These are phyloP conservation scores for Peziza echinospora DNA, from an alignment of 495 filamentous ascomycete genomes.

Conservation along the genomic window DNA sequence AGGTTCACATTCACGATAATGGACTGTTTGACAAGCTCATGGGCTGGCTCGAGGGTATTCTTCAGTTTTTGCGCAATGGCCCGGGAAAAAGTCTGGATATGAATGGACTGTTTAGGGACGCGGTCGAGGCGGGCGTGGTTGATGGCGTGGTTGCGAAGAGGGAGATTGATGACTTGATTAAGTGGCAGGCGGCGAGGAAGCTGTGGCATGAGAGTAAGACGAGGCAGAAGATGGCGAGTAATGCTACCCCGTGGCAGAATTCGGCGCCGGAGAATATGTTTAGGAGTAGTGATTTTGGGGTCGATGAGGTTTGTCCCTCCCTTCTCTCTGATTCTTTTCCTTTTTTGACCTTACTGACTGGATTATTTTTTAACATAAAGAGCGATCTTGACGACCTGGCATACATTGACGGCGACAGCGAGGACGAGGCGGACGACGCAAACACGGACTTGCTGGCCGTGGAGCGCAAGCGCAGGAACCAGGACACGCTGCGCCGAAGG, in stretches of 20 bases:
- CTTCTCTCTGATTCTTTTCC: too few species aligned
- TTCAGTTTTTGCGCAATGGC: conserved; percentile 75
- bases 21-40: conserved; percentile 88
- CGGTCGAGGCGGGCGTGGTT: conserved; percentile 40
- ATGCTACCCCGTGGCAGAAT: conserved; percentile 24
- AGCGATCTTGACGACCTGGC: conserved; percentile 61
- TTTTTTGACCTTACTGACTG: neutral
- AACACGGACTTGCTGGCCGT: conserved; percentile 66
- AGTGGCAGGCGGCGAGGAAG: conserved; percentile 87
- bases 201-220: conserved; percentile 97
- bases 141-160: conserved; percentile 47
- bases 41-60: conserved; percentile 92
- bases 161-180: conserved; percentile 67
- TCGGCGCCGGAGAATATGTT: conserved; percentile 34
- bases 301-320: conserved; percentile 67
- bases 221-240: conserved; percentile 91
- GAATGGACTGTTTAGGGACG: conserved; percentile 73
- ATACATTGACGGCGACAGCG: conserved; percentile 49
- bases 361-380: conserved; percentile 19
- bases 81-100: conserved; percentile 72
- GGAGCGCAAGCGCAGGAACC: conserved; percentile 52
- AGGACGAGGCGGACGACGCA: conserved; percentile 54
- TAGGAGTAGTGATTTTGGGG: conserved; percentile 61
- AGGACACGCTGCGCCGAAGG: conserved; percentile 55
- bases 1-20: conserved; percentile 95